Evolutionary conservation across 78 protist genomes (phyloP).

Genomic region (slime mould (Dictyostelium discoideum)): dicty_2.7 NC_007089.4:5277001-5277500

Average conservation of each 20-base stretch:
- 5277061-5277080: conserved; percentile 57
- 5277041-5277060: conserved; percentile 79
- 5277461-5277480: no score
- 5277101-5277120: background rate
- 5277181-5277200: background rate
- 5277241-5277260: background rate
- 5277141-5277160: background rate
- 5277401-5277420: no score
- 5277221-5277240: conserved; percentile 6
- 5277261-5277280: conserved; percentile 79
- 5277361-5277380: no score
- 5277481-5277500: no score
- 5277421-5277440: no score
- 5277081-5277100: conserved; percentile 65
- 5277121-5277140: background rate
- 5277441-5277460: no score
- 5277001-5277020: conserved; percentile 74
- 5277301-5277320: no score
- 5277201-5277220: conserved; percentile 27
- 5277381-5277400: no score
- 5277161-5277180: background rate
- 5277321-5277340: no score
- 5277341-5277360: no score
- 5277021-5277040: conserved; percentile 86
- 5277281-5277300: no score